phyloP scores from a whole-genome alignment of 2,329 filamentous ascomycete species.

The Leptographium lundbergii region DNA sequence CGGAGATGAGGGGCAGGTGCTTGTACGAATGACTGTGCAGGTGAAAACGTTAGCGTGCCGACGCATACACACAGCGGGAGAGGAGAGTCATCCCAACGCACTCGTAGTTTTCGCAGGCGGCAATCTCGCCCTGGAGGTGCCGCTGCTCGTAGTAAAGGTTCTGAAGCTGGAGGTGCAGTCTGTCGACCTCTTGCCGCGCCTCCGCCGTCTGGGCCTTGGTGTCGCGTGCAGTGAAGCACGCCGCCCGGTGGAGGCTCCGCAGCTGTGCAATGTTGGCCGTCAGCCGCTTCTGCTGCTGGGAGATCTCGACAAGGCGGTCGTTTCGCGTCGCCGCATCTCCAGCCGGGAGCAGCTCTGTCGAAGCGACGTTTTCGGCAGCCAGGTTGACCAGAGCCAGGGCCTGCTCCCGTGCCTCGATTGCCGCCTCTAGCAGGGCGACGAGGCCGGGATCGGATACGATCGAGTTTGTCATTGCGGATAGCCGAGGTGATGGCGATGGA shows the following conservation, averaged over 20 bases:
- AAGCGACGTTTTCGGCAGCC: conserved; percentile 21
- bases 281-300: conserved; percentile 68
- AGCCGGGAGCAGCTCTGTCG: neutral
- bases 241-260: conserved; percentile 70
- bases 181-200: conserved; percentile 80
- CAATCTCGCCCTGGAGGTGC: conserved; percentile 80
- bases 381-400: conserved; percentile 52
- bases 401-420: conserved; percentile 60
- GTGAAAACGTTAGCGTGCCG: neutral
- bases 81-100: conserved; percentile 29
- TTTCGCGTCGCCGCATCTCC: conserved; percentile 22
- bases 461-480: conserved; percentile 20
- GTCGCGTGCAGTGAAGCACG: conserved; percentile 66
- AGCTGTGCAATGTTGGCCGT: conserved; percentile 68
- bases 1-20: conserved; percentile 70
- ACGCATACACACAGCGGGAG: neutral
- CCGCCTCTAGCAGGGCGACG: conserved; percentile 55
- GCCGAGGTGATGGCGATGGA: neutral
- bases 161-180: conserved; percentile 81
- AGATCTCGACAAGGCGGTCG: conserved; percentile 38
- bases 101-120: conserved; percentile 85
- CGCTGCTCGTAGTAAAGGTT: conserved; percentile 95
- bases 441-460: conserved; percentile 55
- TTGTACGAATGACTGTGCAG: conserved; percentile 66
- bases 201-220: conserved; percentile 82